Percentiles rank a stretch among this genome's conserved stretches.
phyloP scores from a whole-genome alignment of 179 eudicot species.

The Patellifolia procumbens region DNA sequence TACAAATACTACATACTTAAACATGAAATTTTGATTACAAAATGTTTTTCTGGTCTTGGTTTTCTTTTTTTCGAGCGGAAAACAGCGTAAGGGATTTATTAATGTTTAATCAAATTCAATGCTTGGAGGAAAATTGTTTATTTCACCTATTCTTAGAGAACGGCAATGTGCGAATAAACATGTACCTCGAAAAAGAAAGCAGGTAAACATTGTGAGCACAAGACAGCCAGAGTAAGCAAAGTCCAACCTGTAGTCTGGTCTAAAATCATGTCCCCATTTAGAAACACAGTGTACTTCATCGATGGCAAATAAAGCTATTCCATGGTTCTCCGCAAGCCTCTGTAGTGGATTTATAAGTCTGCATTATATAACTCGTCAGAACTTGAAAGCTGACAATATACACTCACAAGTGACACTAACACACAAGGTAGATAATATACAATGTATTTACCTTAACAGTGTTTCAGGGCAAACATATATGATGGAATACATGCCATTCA shows the following conservation, averaged over 20 bases:
- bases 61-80: no score
- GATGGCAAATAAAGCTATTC: slow-evolving; percentile 89
- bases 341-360: slow-evolving; percentile 84
- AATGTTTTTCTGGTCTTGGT: no score
- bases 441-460: slow-evolving; percentile 54
- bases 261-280: slow-evolving; percentile 99
- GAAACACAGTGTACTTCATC: slow-evolving; percentile 98
- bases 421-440: not conserved
- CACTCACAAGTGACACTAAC: not conserved
- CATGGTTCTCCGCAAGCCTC: slow-evolving; percentile 72
- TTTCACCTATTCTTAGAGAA: not conserved
- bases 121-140: no score
- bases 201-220: not conserved
- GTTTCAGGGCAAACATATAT: slow-evolving; percentile 96
- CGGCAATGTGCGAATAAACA: not conserved
- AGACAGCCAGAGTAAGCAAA: slow-evolving; percentile 16
- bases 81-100: no score
- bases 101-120: no score
- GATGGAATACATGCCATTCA: slow-evolving; percentile 75
- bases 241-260: slow-evolving; percentile 86
- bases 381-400: slow-evolving; percentile 4
- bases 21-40: not conserved
- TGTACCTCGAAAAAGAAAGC: not conserved
- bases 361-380: slow-evolving; percentile 32
- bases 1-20: no score